Percentiles rank a stretch among this genome's conserved stretches.
These are phyloP conservation scores for Suhomyces bolitotheri DNA, from an alignment of 1,139 yeast genomes.

Conservation along the genomic window DNA sequence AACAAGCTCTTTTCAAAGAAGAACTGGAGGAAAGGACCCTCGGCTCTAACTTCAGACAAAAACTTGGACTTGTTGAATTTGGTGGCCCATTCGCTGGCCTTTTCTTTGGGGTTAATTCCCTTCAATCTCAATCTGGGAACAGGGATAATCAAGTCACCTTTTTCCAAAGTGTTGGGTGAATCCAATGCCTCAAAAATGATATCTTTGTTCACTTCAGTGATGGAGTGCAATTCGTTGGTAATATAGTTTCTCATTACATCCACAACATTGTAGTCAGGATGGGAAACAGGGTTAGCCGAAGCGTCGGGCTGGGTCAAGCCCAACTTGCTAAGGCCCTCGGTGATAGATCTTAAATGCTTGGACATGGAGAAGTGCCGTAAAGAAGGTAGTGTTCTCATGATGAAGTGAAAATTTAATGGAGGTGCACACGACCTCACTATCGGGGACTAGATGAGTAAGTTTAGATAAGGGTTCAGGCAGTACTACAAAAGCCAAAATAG, in stretches of 20 bases:
- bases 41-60: conserved; percentile 70
- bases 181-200: conserved; percentile 85
- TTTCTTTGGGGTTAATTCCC: conserved; percentile 79
- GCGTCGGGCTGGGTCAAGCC: conserved; percentile 36
- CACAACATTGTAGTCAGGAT: conserved; percentile 71
- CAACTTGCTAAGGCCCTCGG: conserved; percentile 36
- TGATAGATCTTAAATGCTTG: conserved; percentile 24
- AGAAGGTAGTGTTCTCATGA: conserved; percentile 9
- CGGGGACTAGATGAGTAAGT: too few relatives aligned
- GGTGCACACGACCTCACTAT: conserved; percentile 5
- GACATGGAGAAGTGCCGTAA: conserved; percentile 11
- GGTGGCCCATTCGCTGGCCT: conserved; percentile 82
- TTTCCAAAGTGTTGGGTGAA: conserved; percentile 80
- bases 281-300: conserved; percentile 36
- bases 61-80: conserved; percentile 67
- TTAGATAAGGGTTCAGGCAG: too few relatives aligned
- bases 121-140: conserved; percentile 90
- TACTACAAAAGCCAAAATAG: too few relatives aligned
- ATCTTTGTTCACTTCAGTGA: conserved; percentile 69
- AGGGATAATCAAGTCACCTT: conserved; percentile 92
- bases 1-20: conserved; percentile 70
- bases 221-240: conserved; percentile 68
- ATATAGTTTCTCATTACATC: conserved; percentile 90
- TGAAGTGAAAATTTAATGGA: conserved; percentile 9
- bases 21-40: conserved; percentile 92